Conservation (phyloP, 192 early-diverging fungal genomes). For the Dissophora globulifera region DNA sequence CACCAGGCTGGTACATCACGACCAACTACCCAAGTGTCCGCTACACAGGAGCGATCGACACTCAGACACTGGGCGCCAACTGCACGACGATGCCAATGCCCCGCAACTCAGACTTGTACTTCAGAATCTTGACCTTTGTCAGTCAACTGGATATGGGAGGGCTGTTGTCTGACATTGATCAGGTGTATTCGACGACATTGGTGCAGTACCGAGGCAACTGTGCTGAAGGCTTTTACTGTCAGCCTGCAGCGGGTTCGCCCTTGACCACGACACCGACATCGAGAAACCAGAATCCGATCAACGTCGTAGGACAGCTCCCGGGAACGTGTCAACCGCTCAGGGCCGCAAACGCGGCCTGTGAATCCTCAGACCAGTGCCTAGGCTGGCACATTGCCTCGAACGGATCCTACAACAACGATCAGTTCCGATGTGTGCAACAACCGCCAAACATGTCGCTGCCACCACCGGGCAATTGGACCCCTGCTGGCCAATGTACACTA, state of each 20-base stretch:
- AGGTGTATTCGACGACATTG: background rate
- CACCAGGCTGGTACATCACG: conserved; percentile 31
- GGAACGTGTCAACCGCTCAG: conserved; percentile 28
- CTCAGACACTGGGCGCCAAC: conserved; percentile 24
- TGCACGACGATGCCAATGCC: conserved; percentile 40
- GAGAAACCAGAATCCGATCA: no score
- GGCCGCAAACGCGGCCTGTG: conserved; percentile 7
- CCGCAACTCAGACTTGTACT: background rate
- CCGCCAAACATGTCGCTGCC: no score
- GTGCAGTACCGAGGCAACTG: conserved; percentile 47
- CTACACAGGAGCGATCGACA: conserved; percentile 19
- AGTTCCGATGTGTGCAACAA: conserved; percentile 15
- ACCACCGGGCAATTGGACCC: background rate
- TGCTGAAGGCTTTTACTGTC: conserved; percentile 26
- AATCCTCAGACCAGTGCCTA: conserved; percentile 8
- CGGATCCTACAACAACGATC: conserved; percentile 27
- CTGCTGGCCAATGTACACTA: conserved; percentile 7
- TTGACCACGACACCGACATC: no score
- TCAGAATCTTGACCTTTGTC: background rate
- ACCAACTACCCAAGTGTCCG: conserved; percentile 20
- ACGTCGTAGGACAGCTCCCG: conserved; percentile 5
- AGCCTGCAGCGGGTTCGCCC: background rate
- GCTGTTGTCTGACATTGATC: background rate
- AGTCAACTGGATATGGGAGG: conserved; percentile 7
- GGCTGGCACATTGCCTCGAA: conserved; percentile 27